phyloP scores from a whole-genome alignment of 306 rosid genomes.

The Malus fusca region DNA sequence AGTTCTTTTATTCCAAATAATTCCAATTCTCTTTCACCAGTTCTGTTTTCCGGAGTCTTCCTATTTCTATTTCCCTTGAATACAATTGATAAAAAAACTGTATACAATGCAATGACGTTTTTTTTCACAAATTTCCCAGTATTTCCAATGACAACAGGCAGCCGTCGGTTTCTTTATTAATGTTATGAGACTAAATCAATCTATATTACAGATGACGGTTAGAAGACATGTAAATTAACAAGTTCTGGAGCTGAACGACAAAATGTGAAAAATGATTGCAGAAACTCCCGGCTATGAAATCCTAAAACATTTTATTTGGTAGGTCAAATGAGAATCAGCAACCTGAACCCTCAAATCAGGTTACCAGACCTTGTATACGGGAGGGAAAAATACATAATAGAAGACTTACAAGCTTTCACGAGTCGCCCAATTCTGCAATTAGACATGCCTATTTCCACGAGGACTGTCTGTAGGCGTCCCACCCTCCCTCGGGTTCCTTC shows the following conservation, averaged over 20 bases:
- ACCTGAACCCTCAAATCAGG: not conserved
- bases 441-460: constrained; percentile 42
- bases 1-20: not conserved
- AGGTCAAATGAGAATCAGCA: constrained; percentile 1
- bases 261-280: not conserved
- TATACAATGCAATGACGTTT: not conserved
- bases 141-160: not conserved
- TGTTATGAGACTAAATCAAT: not conserved
- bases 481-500: constrained; percentile 76
- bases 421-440: constrained; percentile 13
- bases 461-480: constrained; percentile 56
- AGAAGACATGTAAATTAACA: not conserved
- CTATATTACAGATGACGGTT: not conserved
- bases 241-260: not conserved
- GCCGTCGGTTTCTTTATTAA: not conserved
- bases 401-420: constrained; percentile 43
- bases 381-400: constrained; percentile 31
- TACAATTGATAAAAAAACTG: not conserved
- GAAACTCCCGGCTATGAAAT: not conserved
- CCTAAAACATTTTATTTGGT: not conserved
- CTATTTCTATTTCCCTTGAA: not conserved
- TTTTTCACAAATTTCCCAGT: not conserved
- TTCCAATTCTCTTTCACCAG: not conserved
- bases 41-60: not conserved
- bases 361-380: constrained; percentile 18